Percentiles rank a stretch among this genome's conserved stretches.
phyloP scores from a whole-genome alignment of 2,329 filamentous ascomycete species.

The Penicillium brasilianum region DNA sequence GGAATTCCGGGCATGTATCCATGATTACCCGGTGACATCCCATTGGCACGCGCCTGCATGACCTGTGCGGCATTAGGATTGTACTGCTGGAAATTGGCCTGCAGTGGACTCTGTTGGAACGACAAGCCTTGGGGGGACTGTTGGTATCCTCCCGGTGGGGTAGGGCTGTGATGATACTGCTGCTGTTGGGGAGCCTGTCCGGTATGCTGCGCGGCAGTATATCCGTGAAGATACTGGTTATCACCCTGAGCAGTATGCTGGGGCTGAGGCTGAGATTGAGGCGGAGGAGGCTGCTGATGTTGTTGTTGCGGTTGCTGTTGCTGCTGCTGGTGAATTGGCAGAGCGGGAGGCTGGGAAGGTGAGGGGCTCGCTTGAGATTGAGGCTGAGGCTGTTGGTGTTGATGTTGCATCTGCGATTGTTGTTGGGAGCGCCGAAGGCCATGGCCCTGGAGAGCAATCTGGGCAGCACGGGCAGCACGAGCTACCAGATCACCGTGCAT shows the following conservation, averaged over 20 bases:
- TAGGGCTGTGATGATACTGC: constrained; percentile 41
- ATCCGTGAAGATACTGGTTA: constrained; percentile 41
- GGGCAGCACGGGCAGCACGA: constrained; percentile 53
- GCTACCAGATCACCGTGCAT: constrained; percentile 53
- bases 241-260: constrained; percentile 35
- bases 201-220: constrained; percentile 40
- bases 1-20: constrained; percentile 53
- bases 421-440: constrained; percentile 44
- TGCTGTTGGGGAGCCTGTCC: constrained; percentile 36
- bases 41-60: constrained; percentile 39
- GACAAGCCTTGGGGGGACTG: constrained; percentile 39
- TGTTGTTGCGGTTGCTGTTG: constrained; percentile 12
- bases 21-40: constrained; percentile 43
- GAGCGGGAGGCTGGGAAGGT: constrained; percentile 30
- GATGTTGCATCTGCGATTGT: constrained; percentile 40
- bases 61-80: constrained; percentile 40
- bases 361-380: constrained; percentile 32
- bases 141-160: constrained; percentile 42
- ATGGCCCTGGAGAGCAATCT: constrained; percentile 54
- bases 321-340: constrained; percentile 33
- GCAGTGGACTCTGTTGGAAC: constrained; percentile 49
- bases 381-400: constrained; percentile 39
- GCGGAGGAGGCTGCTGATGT: constrained; percentile 20
- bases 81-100: constrained; percentile 50
- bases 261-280: constrained; percentile 27